A percentile compares a stretch with the other conserved stretches of the same genome.
Conservation (phyloP, 2,329 filamentous ascomycete species). For the Zymoseptoria passerinii region DNA sequence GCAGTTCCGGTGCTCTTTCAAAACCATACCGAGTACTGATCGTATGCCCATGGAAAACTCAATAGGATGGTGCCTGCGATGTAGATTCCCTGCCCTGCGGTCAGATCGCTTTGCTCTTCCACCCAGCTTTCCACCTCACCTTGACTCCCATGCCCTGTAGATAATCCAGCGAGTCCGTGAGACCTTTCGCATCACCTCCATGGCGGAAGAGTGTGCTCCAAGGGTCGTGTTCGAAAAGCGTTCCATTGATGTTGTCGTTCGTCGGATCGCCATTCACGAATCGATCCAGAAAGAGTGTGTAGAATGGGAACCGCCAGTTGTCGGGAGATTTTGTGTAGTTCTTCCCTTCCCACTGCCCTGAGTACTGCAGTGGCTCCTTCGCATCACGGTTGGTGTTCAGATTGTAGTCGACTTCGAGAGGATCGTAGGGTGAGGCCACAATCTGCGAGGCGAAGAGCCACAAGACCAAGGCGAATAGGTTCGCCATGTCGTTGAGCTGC, state of each 20-base stretch:
- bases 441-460: neutral
- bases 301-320: conserved; percentile 56
- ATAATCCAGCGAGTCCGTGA: conserved; percentile 54
- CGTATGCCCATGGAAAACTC: conserved; percentile 53
- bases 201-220: conserved; percentile 52
- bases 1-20: neutral
- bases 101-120: neutral
- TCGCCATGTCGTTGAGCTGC: neutral
- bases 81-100: conserved; percentile 43
- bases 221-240: conserved; percentile 52
- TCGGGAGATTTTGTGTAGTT: conserved; percentile 45
- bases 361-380: conserved; percentile 48
- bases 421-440: conserved; percentile 32
- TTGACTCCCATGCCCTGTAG: conserved; percentile 53
- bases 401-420: conserved; percentile 45
- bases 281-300: conserved; percentile 54
- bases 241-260: conserved; percentile 55
- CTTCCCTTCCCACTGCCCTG: conserved; percentile 30
- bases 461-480: neutral
- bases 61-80: conserved; percentile 55
- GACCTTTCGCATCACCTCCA: conserved; percentile 50
- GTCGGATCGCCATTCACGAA: conserved; percentile 57
- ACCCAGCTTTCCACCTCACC: neutral
- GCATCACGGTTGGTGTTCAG: conserved; percentile 51
- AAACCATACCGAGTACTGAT: conserved; percentile 39